Evolutionary conservation across 2,329 filamentous ascomycete genomes (phyloP).

Genomic region (Atkinsonella texensis): DNA sequence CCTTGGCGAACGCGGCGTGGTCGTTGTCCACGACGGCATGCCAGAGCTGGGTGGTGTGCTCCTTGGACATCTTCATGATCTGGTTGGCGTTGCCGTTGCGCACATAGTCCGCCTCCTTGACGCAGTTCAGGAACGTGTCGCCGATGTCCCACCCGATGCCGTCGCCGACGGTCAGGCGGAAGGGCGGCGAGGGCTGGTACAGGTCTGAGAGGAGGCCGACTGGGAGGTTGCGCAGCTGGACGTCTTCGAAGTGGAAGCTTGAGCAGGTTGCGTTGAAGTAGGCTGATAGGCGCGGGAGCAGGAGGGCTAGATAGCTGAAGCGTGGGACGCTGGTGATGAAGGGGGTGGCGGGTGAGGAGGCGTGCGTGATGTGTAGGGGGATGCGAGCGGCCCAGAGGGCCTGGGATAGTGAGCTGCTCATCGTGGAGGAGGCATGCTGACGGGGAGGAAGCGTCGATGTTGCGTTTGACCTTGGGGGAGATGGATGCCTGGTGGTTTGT

Average conservation of each 20-base stretch:
- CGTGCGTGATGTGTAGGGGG: constrained; percentile 43
- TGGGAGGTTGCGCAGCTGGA: constrained; percentile 41
- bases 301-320: constrained; percentile 46
- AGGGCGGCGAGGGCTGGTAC: constrained; percentile 42
- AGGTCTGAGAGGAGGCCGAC: constrained; percentile 43
- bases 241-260: constrained; percentile 45
- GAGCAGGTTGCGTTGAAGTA: constrained; percentile 44
- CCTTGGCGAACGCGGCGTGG: constrained; percentile 55
- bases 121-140: constrained; percentile 52
- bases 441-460: not conserved
- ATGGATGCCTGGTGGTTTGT: constrained; percentile 1
- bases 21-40: constrained; percentile 68
- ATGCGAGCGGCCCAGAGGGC: constrained; percentile 43
- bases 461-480: not conserved
- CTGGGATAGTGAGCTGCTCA: constrained; percentile 24
- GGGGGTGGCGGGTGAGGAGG: constrained; percentile 31
- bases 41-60: constrained; percentile 76
- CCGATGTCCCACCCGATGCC: constrained; percentile 46
- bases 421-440: constrained; percentile 4
- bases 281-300: constrained; percentile 40
- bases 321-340: constrained; percentile 44
- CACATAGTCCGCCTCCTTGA: constrained; percentile 71
- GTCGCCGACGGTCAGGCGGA: constrained; percentile 41
- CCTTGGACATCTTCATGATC: constrained; percentile 79
- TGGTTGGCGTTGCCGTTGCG: constrained; percentile 79